A percentile compares a stretch with the other conserved stretches of the same genome.
Conservation (phyloP, 805 yeast species). For the Sugiyamaella lignohabitans region DNA sequence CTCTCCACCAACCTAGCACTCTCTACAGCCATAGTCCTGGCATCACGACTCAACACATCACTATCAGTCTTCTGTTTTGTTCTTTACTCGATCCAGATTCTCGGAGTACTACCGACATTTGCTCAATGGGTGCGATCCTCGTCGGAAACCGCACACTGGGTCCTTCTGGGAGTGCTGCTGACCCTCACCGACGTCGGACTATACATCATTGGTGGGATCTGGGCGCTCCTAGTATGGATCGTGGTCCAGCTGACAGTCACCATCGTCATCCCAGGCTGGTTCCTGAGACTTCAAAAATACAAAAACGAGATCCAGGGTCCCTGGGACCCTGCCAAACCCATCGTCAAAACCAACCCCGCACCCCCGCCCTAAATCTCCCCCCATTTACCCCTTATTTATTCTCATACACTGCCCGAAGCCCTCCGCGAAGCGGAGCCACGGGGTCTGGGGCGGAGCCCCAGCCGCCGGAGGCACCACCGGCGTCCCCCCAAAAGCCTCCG, state of each 20-base stretch:
- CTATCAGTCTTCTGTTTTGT: slow-evolving; percentile 78
- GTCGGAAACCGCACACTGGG: slow-evolving; percentile 24
- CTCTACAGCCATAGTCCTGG: slow-evolving; percentile 80
- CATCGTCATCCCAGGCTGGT: slow-evolving; percentile 61
- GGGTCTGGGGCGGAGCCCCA: too few relatives aligned
- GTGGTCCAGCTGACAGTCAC: slow-evolving; percentile 42
- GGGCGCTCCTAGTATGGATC: slow-evolving; percentile 45
- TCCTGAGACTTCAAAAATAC: slow-evolving; percentile 64
- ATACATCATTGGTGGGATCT: slow-evolving; percentile 36
- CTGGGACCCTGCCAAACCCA: slow-evolving; percentile 84
- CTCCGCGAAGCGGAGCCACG: too few relatives aligned
- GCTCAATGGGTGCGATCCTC: slow-evolving; percentile 51
- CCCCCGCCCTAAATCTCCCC: too few relatives aligned
- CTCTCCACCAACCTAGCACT: slow-evolving; percentile 77
- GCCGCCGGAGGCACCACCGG: too few relatives aligned
- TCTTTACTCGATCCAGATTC: slow-evolving; percentile 61
- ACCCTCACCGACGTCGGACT: slow-evolving; percentile 26
- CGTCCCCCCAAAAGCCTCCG: too few relatives aligned
- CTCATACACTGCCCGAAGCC: too few relatives aligned
- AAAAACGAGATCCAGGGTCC: slow-evolving; percentile 86
- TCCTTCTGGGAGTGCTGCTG: slow-evolving; percentile 22
- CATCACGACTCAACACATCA: slow-evolving; percentile 75
- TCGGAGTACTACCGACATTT: slow-evolving; percentile 67
- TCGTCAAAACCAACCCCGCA: slow-evolving; percentile 36
- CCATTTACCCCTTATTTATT: too few relatives aligned